phyloP scores from a whole-genome alignment of 352 stramenopile species.

The Phytophthora pisi region DNA sequence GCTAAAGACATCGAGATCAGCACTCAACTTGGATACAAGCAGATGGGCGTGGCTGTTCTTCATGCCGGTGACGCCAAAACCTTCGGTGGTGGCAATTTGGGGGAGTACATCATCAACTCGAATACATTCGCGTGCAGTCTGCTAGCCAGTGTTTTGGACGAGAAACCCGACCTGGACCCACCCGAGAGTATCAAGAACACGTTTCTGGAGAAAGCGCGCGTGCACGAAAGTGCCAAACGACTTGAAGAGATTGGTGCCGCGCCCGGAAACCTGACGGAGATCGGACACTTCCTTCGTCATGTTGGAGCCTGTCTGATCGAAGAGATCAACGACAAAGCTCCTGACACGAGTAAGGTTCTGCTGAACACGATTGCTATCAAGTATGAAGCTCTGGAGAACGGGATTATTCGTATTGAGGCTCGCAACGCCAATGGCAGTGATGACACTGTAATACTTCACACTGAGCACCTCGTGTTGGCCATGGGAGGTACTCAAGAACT shows the following conservation, averaged over 20 bases:
- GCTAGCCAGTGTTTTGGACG: constrained; percentile 74
- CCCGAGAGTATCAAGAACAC: constrained; percentile 77
- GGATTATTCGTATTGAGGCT: constrained; percentile 58
- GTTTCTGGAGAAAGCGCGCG: constrained; percentile 62
- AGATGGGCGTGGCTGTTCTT: constrained; percentile 66
- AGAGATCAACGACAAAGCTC: constrained; percentile 47
- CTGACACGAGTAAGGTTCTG: constrained; percentile 50
- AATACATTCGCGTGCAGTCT: constrained; percentile 86
- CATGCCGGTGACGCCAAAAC: constrained; percentile 58
- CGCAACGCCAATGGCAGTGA: constrained; percentile 18
- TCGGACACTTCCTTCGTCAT: constrained; percentile 70
- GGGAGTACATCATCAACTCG: constrained; percentile 84
- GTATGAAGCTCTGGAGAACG: constrained; percentile 53
- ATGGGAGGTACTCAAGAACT: constrained; percentile 69
- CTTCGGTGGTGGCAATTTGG: constrained; percentile 74
- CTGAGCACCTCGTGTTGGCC: constrained; percentile 71
- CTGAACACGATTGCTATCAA: constrained; percentile 55
- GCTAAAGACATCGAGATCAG: constrained; percentile 46
- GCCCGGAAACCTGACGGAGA: constrained; percentile 57
- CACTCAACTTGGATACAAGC: constrained; percentile 45
- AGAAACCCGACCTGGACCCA: constrained; percentile 77
- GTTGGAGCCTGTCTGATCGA: constrained; percentile 51
- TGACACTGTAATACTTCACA: constrained; percentile 47
- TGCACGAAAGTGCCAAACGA: constrained; percentile 57
- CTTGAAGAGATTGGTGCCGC: constrained; percentile 63